Conservation (phyloP, 352 stramenopile species). For the Phytophthora pistaciae region DNA sequence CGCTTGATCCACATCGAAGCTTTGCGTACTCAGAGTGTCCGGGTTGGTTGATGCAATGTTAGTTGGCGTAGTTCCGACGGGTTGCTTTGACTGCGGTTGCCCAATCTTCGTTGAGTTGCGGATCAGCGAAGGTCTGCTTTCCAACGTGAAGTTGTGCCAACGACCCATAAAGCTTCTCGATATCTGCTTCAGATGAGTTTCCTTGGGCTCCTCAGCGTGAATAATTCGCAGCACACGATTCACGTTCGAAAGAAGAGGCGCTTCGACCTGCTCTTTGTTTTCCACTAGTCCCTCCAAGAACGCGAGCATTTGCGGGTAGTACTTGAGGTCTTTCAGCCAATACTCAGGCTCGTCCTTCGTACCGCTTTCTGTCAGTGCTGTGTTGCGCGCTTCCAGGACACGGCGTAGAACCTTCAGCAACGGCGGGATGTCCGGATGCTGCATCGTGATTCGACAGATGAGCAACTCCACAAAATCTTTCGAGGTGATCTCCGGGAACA, state of each 20-base stretch:
- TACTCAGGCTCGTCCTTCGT: constrained; percentile 51
- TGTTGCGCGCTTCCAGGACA: constrained; percentile 67
- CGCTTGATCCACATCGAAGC: constrained; percentile 76
- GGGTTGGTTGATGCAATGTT: constrained; percentile 12
- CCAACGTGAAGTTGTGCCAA: constrained; percentile 84
- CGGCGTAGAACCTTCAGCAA: constrained; percentile 81
- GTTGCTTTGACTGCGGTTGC: constrained; percentile 28
- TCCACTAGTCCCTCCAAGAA: constrained; percentile 64
- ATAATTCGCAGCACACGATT: constrained; percentile 83
- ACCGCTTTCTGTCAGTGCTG: constrained; percentile 35
- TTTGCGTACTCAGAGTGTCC: constrained; percentile 34
- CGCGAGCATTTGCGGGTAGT: constrained; percentile 67
- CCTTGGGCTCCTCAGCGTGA: constrained; percentile 63
- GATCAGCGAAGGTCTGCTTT: constrained; percentile 41
- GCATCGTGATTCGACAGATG: constrained; percentile 73
- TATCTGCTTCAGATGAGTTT: constrained; percentile 54
- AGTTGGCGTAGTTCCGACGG: constrained; percentile 15
- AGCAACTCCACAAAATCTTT: constrained; percentile 79
- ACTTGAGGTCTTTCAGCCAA: constrained; percentile 72
- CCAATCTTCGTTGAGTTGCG: constrained; percentile 34
- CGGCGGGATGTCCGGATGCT: constrained; percentile 74
- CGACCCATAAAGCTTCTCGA: constrained; percentile 75
- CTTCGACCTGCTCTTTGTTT: constrained; percentile 56
- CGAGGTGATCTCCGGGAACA: constrained; percentile 73
- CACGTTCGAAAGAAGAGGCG: constrained; percentile 68